Conservation (phyloP, 2,329 filamentous ascomycete species). For the Cryphonectria parasitica region DNA sequence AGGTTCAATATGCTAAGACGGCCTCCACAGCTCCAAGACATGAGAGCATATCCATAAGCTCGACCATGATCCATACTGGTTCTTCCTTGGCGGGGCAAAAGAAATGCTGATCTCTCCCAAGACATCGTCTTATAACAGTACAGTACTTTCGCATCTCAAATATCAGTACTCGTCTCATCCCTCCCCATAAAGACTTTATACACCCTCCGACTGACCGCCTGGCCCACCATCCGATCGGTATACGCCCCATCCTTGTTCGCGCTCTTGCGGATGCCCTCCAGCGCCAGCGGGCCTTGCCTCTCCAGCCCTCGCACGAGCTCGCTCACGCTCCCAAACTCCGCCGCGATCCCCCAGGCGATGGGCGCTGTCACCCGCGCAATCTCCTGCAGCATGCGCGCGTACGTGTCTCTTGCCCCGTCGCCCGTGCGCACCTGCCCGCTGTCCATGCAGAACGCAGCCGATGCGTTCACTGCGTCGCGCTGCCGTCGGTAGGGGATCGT, state of each 20-base stretch:
- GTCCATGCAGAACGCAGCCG: slow-evolving; percentile 78
- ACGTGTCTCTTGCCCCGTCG: slow-evolving; percentile 67
- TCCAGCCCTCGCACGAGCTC: slow-evolving; percentile 64
- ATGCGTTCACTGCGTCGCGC: slow-evolving; percentile 51
- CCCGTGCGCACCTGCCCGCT: slow-evolving; percentile 75
- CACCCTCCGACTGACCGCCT: slow-evolving; percentile 61
- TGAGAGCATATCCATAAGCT: too few relatives aligned
- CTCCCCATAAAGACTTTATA: slow-evolving; percentile 62
- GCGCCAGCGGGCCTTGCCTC: slow-evolving; percentile 57
- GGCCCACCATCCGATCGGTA: slow-evolving; percentile 59
- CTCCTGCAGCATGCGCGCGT: slow-evolving; percentile 76
- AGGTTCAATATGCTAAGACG: too few relatives aligned
- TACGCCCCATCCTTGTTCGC: slow-evolving; percentile 61
- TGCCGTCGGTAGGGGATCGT: slow-evolving; percentile 72
- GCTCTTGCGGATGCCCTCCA: slow-evolving; percentile 65
- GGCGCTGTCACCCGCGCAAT: slow-evolving; percentile 72
- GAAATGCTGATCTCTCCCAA: too few relatives aligned
- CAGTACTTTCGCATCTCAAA: slow-evolving; percentile 39
- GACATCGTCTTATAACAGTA: too few relatives aligned
- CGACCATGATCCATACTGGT: too few relatives aligned
- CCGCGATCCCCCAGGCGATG: slow-evolving; percentile 70
- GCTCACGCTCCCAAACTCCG: slow-evolving; percentile 61
- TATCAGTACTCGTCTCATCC: slow-evolving; percentile 60
- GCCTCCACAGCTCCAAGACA: too few relatives aligned
- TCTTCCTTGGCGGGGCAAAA: too few relatives aligned